Conservation (phyloP, 306 rosid genomes). For the Senna siamea region DNA sequence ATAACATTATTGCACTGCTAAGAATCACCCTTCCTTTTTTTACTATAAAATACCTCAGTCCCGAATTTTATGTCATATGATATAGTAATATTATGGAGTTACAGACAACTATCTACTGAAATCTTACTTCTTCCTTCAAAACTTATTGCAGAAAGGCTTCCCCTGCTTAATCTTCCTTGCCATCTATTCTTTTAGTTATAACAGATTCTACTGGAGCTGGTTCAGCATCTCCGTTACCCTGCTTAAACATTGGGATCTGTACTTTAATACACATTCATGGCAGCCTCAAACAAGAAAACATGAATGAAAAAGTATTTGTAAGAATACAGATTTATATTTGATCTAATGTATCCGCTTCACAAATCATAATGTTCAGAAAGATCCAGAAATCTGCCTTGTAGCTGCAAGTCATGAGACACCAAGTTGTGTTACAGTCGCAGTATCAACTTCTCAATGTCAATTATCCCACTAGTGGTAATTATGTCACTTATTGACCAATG, state of each 20-base stretch:
- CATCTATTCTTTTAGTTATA: constrained; percentile 44
- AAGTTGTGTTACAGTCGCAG: background rate
- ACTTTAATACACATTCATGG: constrained; percentile 31
- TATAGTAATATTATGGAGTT: background rate
- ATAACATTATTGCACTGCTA: too few species aligned
- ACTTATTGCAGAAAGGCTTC: constrained; percentile 11
- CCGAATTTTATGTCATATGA: too few species aligned
- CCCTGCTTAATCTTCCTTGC: constrained; percentile 61
- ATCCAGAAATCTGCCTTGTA: background rate
- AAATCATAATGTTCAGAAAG: background rate
- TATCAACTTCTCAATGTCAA: background rate
- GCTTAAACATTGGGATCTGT: constrained; percentile 38
- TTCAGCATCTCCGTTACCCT: constrained; percentile 57
- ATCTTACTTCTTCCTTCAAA: background rate
- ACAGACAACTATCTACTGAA: background rate
- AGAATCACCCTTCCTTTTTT: too few species aligned
- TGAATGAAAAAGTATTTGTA: constrained; percentile 7
- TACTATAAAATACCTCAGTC: too few species aligned
- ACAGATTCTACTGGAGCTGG: constrained; percentile 40
- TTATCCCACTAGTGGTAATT: background rate
- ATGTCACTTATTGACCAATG: background rate
- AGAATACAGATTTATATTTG: constrained; percentile 15
- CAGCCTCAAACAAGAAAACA: constrained; percentile 26
- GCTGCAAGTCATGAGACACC: background rate
- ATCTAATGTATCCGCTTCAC: constrained; percentile 5